Base-by-base conservation (phyloP, 1,284 basidiomycete genomes). In the Cryptococcus sp. region DNA sequence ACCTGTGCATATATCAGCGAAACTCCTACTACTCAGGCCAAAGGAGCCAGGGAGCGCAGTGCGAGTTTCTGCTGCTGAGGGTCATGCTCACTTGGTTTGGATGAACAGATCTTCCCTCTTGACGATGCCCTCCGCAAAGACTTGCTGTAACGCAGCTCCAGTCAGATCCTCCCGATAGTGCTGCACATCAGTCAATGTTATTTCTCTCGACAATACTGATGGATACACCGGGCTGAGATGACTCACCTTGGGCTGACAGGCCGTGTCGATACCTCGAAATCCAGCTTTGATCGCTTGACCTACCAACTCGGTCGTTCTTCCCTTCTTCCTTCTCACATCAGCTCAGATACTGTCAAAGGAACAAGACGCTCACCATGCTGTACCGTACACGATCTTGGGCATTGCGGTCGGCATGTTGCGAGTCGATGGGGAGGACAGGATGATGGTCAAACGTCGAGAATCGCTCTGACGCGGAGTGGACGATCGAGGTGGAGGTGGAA, bases 241-340 rank as follows among this genome's bases (percentile, higher is more conserved):
- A 55, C 78, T 46, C 53, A 82, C 84, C 80, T 63, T 75, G 4
- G 69, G 70, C 55, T 89, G 87, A 57, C 85, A 84, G 19, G 87
- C 86, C 76, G 86, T 88, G 61, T 90, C 87, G 36, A 89, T 80
- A 2, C 83, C 86, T 42, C 82, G 75, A 66, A 88, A 89, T 2
- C 87, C 87, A 52, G 81, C 77, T 41, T 83, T 71, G 40, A 89
- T 79, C 2, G 87, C 87, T 45, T 76, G 76, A 43, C 83, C 71
- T 12, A 89, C 85, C 3, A 89, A 77, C 7, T 76, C 72, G 0
- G 80, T 73, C 0, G 87, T 89, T 14, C 77, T 71, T 45, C 84
- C 82, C 63, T 83, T 82, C 74, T 87, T 87, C 85, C 84, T 69
- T 21, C 3, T 9, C 2, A 24, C 14, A 14, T 31, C 28, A 14